phyloP scores from a whole-genome alignment of 2,329 filamentous ascomycete species.

The Penicillium expansum region DNA sequence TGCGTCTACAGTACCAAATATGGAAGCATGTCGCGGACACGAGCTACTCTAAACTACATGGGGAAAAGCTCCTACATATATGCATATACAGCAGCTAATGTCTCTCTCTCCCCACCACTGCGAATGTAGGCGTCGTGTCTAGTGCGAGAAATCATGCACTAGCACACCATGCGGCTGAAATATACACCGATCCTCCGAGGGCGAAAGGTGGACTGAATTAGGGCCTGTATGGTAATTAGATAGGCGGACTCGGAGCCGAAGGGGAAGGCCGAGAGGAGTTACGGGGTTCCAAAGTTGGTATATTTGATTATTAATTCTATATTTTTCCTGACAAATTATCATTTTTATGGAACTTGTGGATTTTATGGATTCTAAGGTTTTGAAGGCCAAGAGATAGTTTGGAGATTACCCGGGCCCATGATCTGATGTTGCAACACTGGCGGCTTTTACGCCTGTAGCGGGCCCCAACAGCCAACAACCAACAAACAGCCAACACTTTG shows the following conservation, averaged over 20 bases:
- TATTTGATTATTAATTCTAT: background rate
- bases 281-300: background rate
- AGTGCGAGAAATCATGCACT: background rate
- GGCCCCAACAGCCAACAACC: background rate
- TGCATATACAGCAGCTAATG: background rate
- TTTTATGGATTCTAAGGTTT: background rate
- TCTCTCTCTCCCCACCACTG: background rate
- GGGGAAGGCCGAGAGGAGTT: background rate
- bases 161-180: conserved; percentile 2
- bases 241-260: conserved; percentile 2
- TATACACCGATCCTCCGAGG: background rate
- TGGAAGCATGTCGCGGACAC: background rate
- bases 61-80: background rate
- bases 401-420: conserved; percentile 1
- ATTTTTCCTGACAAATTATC: background rate
- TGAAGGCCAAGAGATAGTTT: background rate
- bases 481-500: background rate
- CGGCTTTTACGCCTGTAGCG: conserved; percentile 2
- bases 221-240: background rate
- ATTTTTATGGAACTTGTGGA: too few species aligned
- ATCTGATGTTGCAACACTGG: conserved; percentile 6
- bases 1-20: background rate
- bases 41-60: background rate
- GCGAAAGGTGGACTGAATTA: background rate
- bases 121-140: conserved; percentile 1